Evolutionary conservation across 1,284 basidiomycete species (phyloP), one percentile per base, ranked within the genome.

Genomic region (Gymnopus androsaceus): DNA sequence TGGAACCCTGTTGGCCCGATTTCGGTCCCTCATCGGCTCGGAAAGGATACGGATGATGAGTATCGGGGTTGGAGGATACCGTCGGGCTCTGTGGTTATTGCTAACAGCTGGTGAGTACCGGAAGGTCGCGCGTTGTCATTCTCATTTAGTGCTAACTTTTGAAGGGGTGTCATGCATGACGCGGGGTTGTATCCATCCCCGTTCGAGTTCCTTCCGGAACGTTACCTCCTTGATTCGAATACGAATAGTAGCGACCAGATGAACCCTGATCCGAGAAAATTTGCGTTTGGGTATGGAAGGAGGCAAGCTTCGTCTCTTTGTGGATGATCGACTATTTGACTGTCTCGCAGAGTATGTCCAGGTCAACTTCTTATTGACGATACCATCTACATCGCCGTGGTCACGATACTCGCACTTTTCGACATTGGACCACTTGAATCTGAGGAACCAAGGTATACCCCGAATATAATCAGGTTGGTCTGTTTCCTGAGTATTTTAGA

Each of bases 121-220:
- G 12, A 2, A 19, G 8, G 2, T 12, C 21, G 17, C 12, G 21
- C 9, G 23, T 3, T 8, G 7, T 30, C 28, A 11, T 19, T 12
- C 4, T 30, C 6, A 12, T 30, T 17, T 23, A 19, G 9, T 14
- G 9, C 6, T 36, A 2, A 11, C 5, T 21, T 41, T 21, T 41
- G 14, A 41, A 50, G 54, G 46, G 54, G 37, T 33, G 38, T 55
- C 38, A n/a, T 55, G n/a, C 54, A 44, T 25, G 27, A 48, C 28
- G 37, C 34, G n/a, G 21, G 44, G 6, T n/a, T 50, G 12, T 55
- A 50, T 25, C 45, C 36, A 21, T 34, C 27, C 25, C 54, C 54
- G 2, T 47, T 27, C 4, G 28, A 55, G 28, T 55, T 50, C 38
- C 19, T 41, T 36, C 54, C 54, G n/a, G 47, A 55, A 21, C 28